These are phyloP conservation scores for Hericium erinaceus DNA, from an alignment of 768 basidiomycete genomes.

Conservation along the genomic window DNA sequence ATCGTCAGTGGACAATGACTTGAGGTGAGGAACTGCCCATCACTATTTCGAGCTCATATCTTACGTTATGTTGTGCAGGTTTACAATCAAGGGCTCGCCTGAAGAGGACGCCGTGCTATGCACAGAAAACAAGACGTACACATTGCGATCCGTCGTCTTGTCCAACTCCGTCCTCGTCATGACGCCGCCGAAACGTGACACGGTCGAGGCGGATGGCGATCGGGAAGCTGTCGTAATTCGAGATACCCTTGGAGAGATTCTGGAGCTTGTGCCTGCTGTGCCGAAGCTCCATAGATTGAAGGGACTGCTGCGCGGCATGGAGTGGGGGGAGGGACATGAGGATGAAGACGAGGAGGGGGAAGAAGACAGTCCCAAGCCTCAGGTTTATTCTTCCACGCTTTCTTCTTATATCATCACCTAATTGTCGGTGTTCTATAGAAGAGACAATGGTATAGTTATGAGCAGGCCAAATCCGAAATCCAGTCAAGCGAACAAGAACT, in stretches of 20 bases:
- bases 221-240: constrained; percentile 54
- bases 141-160: constrained; percentile 74
- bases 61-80: constrained; percentile 4
- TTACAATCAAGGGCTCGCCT: constrained; percentile 68
- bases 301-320: constrained; percentile 48
- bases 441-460: constrained; percentile 39
- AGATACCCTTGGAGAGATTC: constrained; percentile 72
- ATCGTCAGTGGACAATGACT: constrained; percentile 21
- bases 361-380: constrained; percentile 15
- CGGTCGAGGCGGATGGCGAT: constrained; percentile 18
- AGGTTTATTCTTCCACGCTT: background rate
- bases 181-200: constrained; percentile 32
- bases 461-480: constrained; percentile 50
- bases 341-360: constrained; percentile 33
- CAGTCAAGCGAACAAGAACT: constrained; percentile 83
- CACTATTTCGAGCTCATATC: too few relatives aligned
- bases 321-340: constrained; percentile 60
- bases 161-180: constrained; percentile 84
- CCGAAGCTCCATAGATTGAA: constrained; percentile 67
- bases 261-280: constrained; percentile 73
- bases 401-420: too few relatives aligned
- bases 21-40: too few relatives aligned
- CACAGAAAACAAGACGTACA: constrained; percentile 71
- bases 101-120: constrained; percentile 88
- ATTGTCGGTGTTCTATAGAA: constrained; percentile 8